phyloP scores from a whole-genome alignment of 1,139 yeast species.

The Arxiozyma telluris region DNA sequence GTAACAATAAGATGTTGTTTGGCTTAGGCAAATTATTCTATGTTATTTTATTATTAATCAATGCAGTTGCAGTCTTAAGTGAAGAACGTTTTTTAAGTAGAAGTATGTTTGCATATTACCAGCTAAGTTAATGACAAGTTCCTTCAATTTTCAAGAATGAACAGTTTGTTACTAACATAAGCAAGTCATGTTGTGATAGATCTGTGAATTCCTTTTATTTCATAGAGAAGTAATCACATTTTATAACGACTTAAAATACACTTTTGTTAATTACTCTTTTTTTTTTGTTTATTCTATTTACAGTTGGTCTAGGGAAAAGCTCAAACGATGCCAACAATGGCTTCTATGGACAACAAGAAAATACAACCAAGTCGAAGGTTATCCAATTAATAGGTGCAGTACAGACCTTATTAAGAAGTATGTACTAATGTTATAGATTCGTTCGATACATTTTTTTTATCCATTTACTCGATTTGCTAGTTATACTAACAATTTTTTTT shows the following conservation, averaged over 20 bases:
- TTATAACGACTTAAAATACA: neutral
- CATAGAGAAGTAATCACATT: neutral
- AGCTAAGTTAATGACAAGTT: too few species aligned
- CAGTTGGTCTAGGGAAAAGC: constrained; percentile 43
- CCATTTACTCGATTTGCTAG: too few species aligned
- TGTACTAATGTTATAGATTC: constrained; percentile 20
- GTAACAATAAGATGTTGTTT: constrained; percentile 38
- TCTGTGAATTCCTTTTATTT: neutral
- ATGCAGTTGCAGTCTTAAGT: constrained; percentile 70
- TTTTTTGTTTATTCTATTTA: neutral
- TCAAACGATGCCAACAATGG: constrained; percentile 32
- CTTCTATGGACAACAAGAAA: constrained; percentile 34
- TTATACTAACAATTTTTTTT: constrained; percentile 14
- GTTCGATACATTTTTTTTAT: neutral
- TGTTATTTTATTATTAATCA: constrained; percentile 56
- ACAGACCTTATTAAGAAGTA: constrained; percentile 62
- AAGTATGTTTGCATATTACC: constrained; percentile 35
- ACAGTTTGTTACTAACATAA: neutral
- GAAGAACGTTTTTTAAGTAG: constrained; percentile 76
- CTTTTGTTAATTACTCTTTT: neutral
- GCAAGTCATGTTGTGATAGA: neutral
- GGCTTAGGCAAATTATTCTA: constrained; percentile 65
- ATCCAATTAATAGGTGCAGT: constrained; percentile 63
- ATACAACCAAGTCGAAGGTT: constrained; percentile 46
- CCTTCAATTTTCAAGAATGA: neutral